Base-by-base conservation (phyloP, 495 filamentous ascomycete genomes). In the Aspergillus panamensis region DNA sequence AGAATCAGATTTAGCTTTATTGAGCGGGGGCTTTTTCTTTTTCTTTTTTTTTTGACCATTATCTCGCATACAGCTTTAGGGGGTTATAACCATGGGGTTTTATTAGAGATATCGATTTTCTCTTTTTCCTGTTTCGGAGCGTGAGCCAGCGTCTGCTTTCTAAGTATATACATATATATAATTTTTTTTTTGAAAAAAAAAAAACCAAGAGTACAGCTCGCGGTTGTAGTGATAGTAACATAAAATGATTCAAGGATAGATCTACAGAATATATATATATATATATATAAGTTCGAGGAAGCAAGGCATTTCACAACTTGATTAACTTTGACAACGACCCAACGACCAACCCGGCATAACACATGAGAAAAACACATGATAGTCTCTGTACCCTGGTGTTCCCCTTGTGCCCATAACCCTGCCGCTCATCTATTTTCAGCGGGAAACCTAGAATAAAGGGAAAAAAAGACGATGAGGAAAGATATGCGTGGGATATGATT, bases 351-450 rank as follows among this genome's bases (percentile, higher is more conserved):
- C 70, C 66, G 67, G 68, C 70, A 73, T 75, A 68, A 75, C 68
- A 71, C 73, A 75, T 75, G 65, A 75, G 65, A 45, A 73, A 73
- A 62, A 62, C 66, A 70, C 68, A 76, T 74, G 70, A 73, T 59
- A 73, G 60, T 62, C 70, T 60, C 60, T 59, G 63, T 62, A 70
- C 66, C 66, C 70, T 70, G 69, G 61, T 67, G 64, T 62, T 67
- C 64, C 25, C 52, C 68, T 57, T 57, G 62, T 73, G 64, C 62
- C 64, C 59, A 60, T 59, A 57, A 61, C 61, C 66, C 70, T 40
- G 54, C 63, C 58, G 67, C 61, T 58, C 56, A 57, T 63, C n/a
- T 53, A 40, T 59, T 62, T 66, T 54, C 64, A 66, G 64, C 62
- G 64, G 60, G n/a, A n/a, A n/a, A 66, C 64, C 62, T 59, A 60